Evolutionary conservation across 257 asterid species (phyloP).

Genomic region (Gynochthodes officinalis): DNA sequence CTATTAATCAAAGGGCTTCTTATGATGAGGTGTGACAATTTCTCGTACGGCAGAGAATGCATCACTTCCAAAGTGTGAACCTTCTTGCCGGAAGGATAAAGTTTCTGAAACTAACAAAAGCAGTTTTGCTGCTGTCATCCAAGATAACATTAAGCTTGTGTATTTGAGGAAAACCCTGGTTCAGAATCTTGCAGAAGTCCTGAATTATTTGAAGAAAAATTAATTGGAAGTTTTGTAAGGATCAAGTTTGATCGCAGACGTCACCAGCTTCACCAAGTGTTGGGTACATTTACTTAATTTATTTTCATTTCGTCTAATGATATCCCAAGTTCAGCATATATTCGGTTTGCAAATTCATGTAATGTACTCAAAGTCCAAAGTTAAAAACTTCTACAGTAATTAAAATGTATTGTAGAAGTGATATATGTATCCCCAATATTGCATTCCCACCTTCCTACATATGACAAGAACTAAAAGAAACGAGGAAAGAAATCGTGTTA

Average conservation of each 20-base stretch:
- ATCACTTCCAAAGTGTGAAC: constrained; percentile 20
- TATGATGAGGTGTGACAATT: constrained; percentile 38
- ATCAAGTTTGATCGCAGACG: constrained; percentile 69
- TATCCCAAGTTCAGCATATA: background rate
- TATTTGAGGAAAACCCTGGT: constrained; percentile 61
- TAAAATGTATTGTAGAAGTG: too few relatives aligned
- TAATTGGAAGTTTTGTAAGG: constrained; percentile 81
- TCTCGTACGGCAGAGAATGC: constrained; percentile 30
- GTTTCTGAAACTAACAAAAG: constrained; percentile 53
- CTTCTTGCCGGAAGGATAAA: constrained; percentile 28
- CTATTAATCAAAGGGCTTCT: constrained; percentile 52
- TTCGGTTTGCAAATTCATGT: background rate
- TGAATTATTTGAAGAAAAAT: constrained; percentile 48
- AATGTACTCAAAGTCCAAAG: too few relatives aligned
- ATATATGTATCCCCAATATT: too few relatives aligned
- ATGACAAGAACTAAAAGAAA: too few relatives aligned
- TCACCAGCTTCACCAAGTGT: constrained; percentile 77
- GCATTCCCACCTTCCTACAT: too few relatives aligned
- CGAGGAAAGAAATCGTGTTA: too few relatives aligned
- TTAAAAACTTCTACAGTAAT: too few relatives aligned
- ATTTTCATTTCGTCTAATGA: constrained; percentile 1
- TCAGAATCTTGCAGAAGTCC: constrained; percentile 59
- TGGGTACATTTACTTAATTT: constrained; percentile 45
- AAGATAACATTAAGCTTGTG: constrained; percentile 67
- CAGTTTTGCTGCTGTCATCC: constrained; percentile 66